Percentiles rank a stretch among this genome's conserved stretches.
Evolutionary conservation across 805 yeast genomes (phyloP).

Genomic region (Ogataea populi-albae): DNA sequence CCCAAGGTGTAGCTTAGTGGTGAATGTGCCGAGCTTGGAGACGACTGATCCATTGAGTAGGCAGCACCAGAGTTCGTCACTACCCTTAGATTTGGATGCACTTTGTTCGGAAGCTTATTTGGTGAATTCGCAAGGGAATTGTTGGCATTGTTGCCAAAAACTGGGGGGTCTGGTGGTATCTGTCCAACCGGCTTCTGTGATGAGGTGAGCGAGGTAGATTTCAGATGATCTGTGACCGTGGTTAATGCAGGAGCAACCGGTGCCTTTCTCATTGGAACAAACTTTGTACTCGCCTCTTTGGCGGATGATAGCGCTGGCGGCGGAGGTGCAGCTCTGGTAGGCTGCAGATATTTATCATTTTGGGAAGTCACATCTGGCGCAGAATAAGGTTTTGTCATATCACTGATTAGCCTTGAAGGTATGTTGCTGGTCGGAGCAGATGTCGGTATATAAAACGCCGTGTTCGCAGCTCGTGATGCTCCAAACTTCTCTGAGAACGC

Average conservation of each 20-base stretch:
- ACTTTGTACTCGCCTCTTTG: conserved; percentile 8
- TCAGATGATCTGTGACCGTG: conserved; percentile 5
- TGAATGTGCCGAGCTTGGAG: conserved; percentile 5
- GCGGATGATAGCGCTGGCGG: conserved; percentile 27
- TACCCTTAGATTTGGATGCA: conserved; percentile 18
- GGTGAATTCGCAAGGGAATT: conserved; percentile 4
- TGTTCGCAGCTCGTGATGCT: conserved; percentile 6
- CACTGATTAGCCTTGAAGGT: conserved; percentile 21
- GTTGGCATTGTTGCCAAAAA: conserved; percentile 11
- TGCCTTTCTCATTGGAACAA: conserved; percentile 40
- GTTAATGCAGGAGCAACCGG: conserved; percentile 36
- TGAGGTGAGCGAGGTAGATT: conserved; percentile 10
- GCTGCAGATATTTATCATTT: conserved; percentile 29
- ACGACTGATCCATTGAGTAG: conserved; percentile 6
- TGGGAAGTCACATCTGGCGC: conserved; percentile 3
- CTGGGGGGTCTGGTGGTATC: conserved; percentile 27
- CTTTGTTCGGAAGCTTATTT: conserved; percentile 9
- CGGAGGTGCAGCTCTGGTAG: conserved; percentile 36
- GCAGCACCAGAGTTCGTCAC: conserved; percentile 14
- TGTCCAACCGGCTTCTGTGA: conserved; percentile 22
- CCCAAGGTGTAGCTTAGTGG: conserved; percentile 5
- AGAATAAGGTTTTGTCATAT: conserved; percentile 34
- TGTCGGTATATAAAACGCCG: conserved; percentile 10
- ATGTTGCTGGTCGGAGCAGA: conserved; percentile 5
- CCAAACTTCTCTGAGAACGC: conserved; percentile 29